Percentiles rank a stretch among this genome's conserved stretches.
These are phyloP conservation scores for Lunularia cruciata DNA, from an alignment of 225 moss, liverwort and hornwort genomes.

Conservation along the genomic window DNA sequence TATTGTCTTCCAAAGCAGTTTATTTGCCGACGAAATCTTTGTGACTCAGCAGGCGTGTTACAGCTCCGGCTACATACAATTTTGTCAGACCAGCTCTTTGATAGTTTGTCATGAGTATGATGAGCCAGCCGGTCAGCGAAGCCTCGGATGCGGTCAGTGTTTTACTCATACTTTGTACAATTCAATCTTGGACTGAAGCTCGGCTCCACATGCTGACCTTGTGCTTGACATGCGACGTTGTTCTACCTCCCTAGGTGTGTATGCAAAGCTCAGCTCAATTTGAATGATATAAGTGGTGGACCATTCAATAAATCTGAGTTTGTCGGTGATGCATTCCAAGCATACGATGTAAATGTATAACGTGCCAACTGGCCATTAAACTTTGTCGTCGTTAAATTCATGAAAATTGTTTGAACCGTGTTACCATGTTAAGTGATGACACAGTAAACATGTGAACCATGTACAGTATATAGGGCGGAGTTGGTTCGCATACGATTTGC, in stretches of 20 bases:
- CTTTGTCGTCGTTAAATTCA: background rate
- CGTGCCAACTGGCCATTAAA: too few species aligned
- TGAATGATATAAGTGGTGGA: background rate
- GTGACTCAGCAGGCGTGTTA: background rate
- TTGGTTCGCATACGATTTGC: too few species aligned
- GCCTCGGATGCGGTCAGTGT: background rate
- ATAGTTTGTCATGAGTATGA: background rate
- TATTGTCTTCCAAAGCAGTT: background rate
- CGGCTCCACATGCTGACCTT: background rate
- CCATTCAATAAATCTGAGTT: conserved; percentile 1
- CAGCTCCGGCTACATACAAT: conserved; percentile 21
- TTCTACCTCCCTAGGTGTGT: background rate
- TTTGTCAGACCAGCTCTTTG: conserved; percentile 14
- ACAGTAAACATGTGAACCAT: background rate
- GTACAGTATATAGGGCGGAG: background rate
- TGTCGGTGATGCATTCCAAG: background rate
- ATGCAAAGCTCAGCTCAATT: background rate
- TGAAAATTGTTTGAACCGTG: background rate
- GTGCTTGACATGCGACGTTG: background rate
- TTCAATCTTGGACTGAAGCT: background rate
- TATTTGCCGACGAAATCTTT: background rate
- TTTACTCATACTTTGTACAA: background rate
- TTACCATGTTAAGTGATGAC: background rate
- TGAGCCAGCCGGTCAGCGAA: background rate
- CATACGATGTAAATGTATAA: conserved; percentile 1